Evolutionary conservation across 805 yeast species (phyloP), one percentile per base, ranked within the genome.

Genomic region (Metschnikowia kofuensis): DNA sequence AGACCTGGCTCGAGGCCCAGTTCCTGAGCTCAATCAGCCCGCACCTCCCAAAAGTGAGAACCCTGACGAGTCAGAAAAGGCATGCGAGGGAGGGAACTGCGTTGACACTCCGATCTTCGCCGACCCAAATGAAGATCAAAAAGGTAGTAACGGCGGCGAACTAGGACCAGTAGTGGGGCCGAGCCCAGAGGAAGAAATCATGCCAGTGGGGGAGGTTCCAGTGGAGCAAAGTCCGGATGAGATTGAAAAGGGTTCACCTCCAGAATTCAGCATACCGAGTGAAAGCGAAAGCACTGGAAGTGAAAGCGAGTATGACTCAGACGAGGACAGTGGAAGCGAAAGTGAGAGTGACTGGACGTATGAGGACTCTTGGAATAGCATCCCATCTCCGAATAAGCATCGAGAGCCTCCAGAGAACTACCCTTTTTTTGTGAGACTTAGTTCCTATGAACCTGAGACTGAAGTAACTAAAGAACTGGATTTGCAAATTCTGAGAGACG

Each of bases 341-440:
- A 28, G 35, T 16, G 42, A 40, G 37, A 21, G 21, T 21, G 21
- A 21, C 21, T 31, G 43, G 35, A 30, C 14, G 16, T 15, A 15
- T 21, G 43, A 40, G 34, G 43, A 40, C 8, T 8, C 32, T 28
- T 39, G 43, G 35, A 16, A 16, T 10, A 10, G 14, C 11, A 35
- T n/a, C 38, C 21, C 21, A 21, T 15, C 38, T 35, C 37, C 37
- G 15, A 35, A 35, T 13, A 12, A 11, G 28, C 39, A 30, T 31
- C 26, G 28, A 15, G 27, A 30, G n/a, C 27, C 35, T 27, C 29
- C 43, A 12, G 27, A 31, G 11, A 14, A 45, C 12, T 41, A 47
- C 36, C 49, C 45, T 1, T 47, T 47, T 37, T 47, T 41, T 21
- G 45, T 47, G 26, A 26, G 45, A 30, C 42, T 47, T 21, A 47